phyloP scores from a whole-genome alignment of 257 asterid genomes.

The Scutellaria minor region DNA sequence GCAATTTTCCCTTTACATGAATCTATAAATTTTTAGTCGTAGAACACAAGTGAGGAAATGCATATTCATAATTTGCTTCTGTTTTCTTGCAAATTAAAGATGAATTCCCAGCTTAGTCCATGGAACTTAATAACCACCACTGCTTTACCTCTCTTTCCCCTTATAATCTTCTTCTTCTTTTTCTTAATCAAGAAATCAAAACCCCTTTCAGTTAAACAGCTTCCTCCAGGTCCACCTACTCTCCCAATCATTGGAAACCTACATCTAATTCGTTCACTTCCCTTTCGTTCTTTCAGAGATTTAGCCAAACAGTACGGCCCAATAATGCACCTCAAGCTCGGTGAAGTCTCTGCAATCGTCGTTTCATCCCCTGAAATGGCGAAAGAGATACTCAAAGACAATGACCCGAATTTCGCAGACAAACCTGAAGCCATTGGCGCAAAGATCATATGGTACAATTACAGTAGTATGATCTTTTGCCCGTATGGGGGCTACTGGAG shows the following conservation, averaged over 20 bases:
- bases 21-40: too few species aligned
- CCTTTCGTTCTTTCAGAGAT: constrained; percentile 18
- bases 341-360: background rate
- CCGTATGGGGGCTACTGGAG: constrained; percentile 38
- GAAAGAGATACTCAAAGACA: background rate
- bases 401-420: constrained; percentile 12
- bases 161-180: background rate
- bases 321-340: constrained; percentile 26
- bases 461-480: constrained; percentile 20
- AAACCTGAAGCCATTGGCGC: background rate
- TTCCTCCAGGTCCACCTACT: background rate
- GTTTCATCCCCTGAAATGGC: constrained; percentile 12
- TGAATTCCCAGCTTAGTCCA: too few species aligned
- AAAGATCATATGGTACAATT: constrained; percentile 37
- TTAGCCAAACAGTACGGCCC: constrained; percentile 1
- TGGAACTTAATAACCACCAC: too few species aligned
- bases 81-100: too few species aligned
- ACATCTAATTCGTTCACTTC: background rate
- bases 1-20: too few species aligned
- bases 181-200: background rate
- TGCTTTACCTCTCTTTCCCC: background rate
- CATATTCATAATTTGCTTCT: too few species aligned
- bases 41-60: too few species aligned
- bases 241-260: constrained; percentile 23
- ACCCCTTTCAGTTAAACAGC: background rate